Base-by-base conservation (phyloP, 345 rosid species). In the Capsella bursapastoris region DNA sequence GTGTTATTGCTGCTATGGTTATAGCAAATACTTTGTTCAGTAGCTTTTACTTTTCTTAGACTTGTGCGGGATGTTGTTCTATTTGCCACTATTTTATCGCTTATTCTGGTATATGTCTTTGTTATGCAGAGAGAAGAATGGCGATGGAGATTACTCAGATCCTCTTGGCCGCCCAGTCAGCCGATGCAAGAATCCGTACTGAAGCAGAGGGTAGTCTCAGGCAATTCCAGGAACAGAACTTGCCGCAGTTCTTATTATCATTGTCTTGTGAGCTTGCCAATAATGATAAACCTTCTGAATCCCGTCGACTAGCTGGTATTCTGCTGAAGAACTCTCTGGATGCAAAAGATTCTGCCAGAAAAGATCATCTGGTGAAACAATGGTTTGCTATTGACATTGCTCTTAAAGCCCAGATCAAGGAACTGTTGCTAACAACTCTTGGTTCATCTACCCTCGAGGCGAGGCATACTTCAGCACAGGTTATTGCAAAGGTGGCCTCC, bases 311-410 rank as follows among this genome's bases (percentile, higher is more conserved):
- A 72, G 99, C 97, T 73, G 97, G 97, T 90, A 87, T 92, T 50
- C 66, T 95, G 62, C 97, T 95, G 34, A 92, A 95, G 84, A 95
- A 95, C 66, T 89, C 97, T 27, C 83, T 90, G 25, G 99, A 92
- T 79, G 97, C 99, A 0, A 92, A 92, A 68, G 97, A 92, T 69
- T 82, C 86, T 35, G 48, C 55, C 3, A 86, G 76, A 63, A 95
- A 90, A 81, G 90, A 83, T 65, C 77, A 73, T 59, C 97, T 90
- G 45, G 90, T 83, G 68, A 87, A 89, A 28, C 95, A 88, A 41
- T 90, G 99, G 97, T 72, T 90, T 79, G 80, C 82, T 14, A 83
- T 86, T 38, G 96, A 89, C 27, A 56, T 69, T 29, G 72, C 86
- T 28, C 74, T 82, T 16, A 92, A 95, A 70, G 84, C 92, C 56